Evolutionary conservation across 208 protist genomes (phyloP), one percentile per base, ranked within the genome.

Genomic region (Trypanosoma platydactyli): DNA sequence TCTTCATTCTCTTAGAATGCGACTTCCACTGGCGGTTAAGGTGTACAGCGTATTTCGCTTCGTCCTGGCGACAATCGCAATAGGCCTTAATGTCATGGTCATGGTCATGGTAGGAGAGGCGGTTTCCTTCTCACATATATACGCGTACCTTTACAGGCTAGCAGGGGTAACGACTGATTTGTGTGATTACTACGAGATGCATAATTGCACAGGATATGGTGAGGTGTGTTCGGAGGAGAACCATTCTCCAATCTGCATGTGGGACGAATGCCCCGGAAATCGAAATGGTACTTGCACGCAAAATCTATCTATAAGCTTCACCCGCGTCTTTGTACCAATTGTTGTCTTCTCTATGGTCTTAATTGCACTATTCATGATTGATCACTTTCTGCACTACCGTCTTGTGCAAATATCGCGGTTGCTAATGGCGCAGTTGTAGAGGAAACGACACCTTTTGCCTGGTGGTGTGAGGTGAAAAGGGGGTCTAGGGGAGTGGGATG

Each of bases 1-100:
- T 22, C 63, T 81, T 54, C 86, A 92, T 56, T 40, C 82, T 2
- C 27, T 84, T 35, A 73, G 77, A 40, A 92, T 92, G 86, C 46
- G 64, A 0, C 33, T 92, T 6, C 82, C 84, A 48, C 0, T 79
- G 24, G 48, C 15, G 3, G 41, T 71, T 41, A 51, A 40, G 15
- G 27, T 65, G 53, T 54, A 64, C 27, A 27, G 38, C 27, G 33
- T 60, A 15, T 41, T 71, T 38, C 71, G 71, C 15, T 16, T 70
- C 52, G n/a, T 59, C 4, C 1, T 44, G 0, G 44, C 29, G 24
- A 60, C 77, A 9, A 44, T 63, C 18, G 58, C 68, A 1, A 67
- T 88, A 18, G 86, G 54, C 5, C 74, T 74, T 24, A 52, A 70
- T 38, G 45, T 76, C 0, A 77, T 86, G 67, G 54, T 71, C 4